phyloP scores from a whole-genome alignment of 345 rosid species.

The Turnera subulata region DNA sequence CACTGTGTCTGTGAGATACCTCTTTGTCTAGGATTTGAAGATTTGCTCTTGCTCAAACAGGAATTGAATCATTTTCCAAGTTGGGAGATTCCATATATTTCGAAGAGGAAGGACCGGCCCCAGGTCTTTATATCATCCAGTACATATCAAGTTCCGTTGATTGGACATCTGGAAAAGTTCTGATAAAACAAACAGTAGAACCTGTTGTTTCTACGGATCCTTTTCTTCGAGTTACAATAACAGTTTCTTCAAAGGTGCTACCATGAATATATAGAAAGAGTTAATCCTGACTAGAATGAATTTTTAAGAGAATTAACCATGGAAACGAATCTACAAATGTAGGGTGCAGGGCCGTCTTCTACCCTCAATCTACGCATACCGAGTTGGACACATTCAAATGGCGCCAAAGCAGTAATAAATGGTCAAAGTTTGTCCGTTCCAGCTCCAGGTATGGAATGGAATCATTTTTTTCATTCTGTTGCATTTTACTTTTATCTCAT shows the following conservation, averaged over 20 bases:
- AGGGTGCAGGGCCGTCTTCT: slow-evolving; percentile 47
- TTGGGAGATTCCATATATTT: slow-evolving; percentile 93
- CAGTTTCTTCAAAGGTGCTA: slow-evolving; percentile 32
- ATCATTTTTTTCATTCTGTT: neutral
- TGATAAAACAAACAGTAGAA: slow-evolving; percentile 56
- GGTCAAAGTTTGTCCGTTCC: slow-evolving; percentile 44
- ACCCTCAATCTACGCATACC: slow-evolving; percentile 77
- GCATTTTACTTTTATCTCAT: neutral
- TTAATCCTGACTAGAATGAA: neutral
- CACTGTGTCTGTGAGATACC: no score
- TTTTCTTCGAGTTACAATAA: slow-evolving; percentile 44
- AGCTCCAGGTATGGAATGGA: slow-evolving; percentile 54
- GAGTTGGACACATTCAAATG: slow-evolving; percentile 51
- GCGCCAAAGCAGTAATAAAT: slow-evolving; percentile 61
- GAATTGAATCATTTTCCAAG: slow-evolving; percentile 86
- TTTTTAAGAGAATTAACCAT: no score
- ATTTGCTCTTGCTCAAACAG: slow-evolving; percentile 23
- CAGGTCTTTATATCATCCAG: slow-evolving; percentile 73
- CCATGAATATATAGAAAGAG: neutral
- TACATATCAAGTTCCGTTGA: slow-evolving; percentile 67
- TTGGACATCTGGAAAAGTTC: slow-evolving; percentile 60
- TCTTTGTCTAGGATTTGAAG: no score
- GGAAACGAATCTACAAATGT: slow-evolving; percentile 8
- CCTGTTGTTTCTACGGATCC: slow-evolving; percentile 69
- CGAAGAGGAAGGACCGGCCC: slow-evolving; percentile 60